Base-by-base conservation (phyloP, 164 flowering plant species). In the Platanus orientalis region DNA sequence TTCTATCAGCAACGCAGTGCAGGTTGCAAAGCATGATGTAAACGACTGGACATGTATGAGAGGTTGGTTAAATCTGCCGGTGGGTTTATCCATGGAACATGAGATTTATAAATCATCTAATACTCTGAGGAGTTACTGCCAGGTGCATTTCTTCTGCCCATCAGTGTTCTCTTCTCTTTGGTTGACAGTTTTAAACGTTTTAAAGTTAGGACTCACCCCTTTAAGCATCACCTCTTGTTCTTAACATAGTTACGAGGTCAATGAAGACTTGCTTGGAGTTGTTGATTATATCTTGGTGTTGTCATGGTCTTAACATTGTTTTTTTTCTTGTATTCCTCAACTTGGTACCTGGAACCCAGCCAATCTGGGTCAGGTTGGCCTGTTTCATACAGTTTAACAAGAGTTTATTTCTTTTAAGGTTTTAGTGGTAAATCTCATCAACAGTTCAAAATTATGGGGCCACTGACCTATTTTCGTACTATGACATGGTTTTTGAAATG, bases 51-150 rank as follows among this genome's bases (percentile, higher is more conserved):
- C 96, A 0, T 77, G 88, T 67, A 68, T 73, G 30, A 83, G 96
- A 74, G 91, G 96, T 47, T 92, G 98, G 98, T 60, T 92, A 57
- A 92, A 92, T 74, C 77, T 88, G 70, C 98, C 98, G 17, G 73
- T 90, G 66, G 98, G 98, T 44, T 63, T 88, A 67, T 85, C 92
- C 39, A 90, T 92, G 96, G 98, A 92, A 65, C 78, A 90, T 72
- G 98, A 92, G 69, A 90, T 92, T 72, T 92, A 92, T 73, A 92
- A 92, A 67, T 77, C 98, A 11, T 62, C 83, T 24, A 79, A 76
- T 71, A 78, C 93, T 13, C 74, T 92, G 83, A 84, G 80, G 78
- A 76, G 76, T 60, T 92, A 85, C 73, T 70, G 77, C 63, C 96
- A 86, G 96, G 98, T 90, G 26, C n/a, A 20, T 27, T 58, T 47